phyloP scores from a whole-genome alignment of 169 alveolate species.

The Plasmodium blacklocki region DNA sequence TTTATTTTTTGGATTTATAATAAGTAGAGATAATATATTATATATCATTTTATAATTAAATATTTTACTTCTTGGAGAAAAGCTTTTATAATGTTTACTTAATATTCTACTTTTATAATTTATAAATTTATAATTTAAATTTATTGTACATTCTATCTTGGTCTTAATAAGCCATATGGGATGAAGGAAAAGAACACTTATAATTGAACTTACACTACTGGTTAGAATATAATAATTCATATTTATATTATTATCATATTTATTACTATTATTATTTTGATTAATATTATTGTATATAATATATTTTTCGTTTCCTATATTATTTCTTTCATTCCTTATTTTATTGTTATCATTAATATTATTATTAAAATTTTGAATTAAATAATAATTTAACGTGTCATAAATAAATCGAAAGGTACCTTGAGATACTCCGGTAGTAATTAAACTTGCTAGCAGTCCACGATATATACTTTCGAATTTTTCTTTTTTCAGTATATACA shows the following conservation, averaged over 20 bases:
- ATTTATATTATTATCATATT: constrained; percentile 15
- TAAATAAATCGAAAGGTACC: constrained; percentile 56
- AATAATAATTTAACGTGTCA: constrained; percentile 40
- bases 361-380: constrained; percentile 13
- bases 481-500: constrained; percentile 61
- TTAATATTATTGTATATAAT: constrained; percentile 10
- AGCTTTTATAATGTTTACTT: constrained; percentile 38
- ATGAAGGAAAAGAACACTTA: constrained; percentile 51
- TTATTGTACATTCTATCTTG: constrained; percentile 74
- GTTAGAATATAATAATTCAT: constrained; percentile 65
- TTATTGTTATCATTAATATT: not conserved
- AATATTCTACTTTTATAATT: constrained; percentile 63
- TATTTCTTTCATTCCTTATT: not conserved
- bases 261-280: not conserved
- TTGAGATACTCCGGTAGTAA: constrained; percentile 67
- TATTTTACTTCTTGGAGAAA: constrained; percentile 26
- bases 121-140: constrained; percentile 67
- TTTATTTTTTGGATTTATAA: constrained; percentile 8
- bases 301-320: constrained; percentile 8
- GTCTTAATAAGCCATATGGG: constrained; percentile 70
- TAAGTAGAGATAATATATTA: constrained; percentile 3
- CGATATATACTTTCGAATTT: constrained; percentile 74
- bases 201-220: constrained; percentile 62
- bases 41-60: not conserved
- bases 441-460: constrained; percentile 65